Evolutionary conservation across 495 filamentous ascomycete species (phyloP).

Genomic region (Thermochaetoides thermophila): DNA sequence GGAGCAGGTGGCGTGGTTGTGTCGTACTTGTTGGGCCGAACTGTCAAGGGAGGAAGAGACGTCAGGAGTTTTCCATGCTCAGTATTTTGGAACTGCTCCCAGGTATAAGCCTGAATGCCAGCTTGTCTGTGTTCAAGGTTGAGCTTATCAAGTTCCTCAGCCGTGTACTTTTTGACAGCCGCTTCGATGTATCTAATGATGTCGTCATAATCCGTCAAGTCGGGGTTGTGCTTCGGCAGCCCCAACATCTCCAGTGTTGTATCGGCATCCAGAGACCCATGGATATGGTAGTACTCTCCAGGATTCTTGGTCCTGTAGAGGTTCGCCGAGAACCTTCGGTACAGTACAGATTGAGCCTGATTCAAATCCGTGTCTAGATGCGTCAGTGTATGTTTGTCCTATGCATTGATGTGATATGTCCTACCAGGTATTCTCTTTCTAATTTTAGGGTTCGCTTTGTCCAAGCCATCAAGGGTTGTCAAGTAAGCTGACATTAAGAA

Average conservation of each 20-base stretch:
- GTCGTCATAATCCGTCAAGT: constrained; percentile 49
- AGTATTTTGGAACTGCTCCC: constrained; percentile 47
- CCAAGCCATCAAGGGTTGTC: constrained; percentile 53
- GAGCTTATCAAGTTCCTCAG: constrained; percentile 46
- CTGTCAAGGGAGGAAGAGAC: constrained; percentile 15
- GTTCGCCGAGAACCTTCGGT: constrained; percentile 61
- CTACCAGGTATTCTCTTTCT: constrained; percentile 48
- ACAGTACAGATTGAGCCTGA: constrained; percentile 53
- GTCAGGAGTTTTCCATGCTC: constrained; percentile 34
- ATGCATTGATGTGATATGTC: constrained; percentile 8
- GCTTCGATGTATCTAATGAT: constrained; percentile 52
- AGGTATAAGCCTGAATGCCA: constrained; percentile 49
- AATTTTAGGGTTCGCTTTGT: constrained; percentile 44
- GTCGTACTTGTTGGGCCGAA: constrained; percentile 3
- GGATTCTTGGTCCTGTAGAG: constrained; percentile 53
- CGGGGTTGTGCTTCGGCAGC: constrained; percentile 44
- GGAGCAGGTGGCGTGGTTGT: constrained; percentile 30
- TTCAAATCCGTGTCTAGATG: constrained; percentile 52
- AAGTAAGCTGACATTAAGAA: constrained; percentile 63
- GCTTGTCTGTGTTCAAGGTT: constrained; percentile 49
- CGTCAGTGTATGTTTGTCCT: constrained; percentile 12
- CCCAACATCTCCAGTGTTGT: constrained; percentile 59
- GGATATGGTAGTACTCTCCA: constrained; percentile 60
- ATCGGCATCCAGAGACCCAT: constrained; percentile 59
- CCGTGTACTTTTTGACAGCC: constrained; percentile 48